Evolutionary conservation across 306 rosid species (phyloP), one percentile per base, ranked within the genome.

Genomic region (Prinsepia uniflora): DNA sequence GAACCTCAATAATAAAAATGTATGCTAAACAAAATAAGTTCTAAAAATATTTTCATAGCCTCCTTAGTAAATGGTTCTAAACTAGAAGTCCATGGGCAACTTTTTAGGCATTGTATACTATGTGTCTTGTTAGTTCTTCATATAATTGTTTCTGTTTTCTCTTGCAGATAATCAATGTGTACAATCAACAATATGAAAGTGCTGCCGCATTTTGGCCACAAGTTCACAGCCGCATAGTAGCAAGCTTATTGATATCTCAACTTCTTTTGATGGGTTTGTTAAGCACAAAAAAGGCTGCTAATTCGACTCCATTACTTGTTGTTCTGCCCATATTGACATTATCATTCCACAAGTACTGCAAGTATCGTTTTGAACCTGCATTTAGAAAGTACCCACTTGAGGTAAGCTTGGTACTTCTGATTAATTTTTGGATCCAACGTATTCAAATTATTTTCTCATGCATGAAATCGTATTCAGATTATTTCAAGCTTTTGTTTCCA

Each of bases 191-290:
- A 63, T 94, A 94, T 65, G 99, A 94, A 80, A 94, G 99, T 73
- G 96, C 84, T 65, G 99, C 95, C 43, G 97, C 99, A 54, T 94
- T 94, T 71, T 94, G 97, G 99, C 99, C 99, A 0, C 99, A 83
- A 48, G 92, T 94, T 74, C 97, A 94, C 53, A 83, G 90, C 88
- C 97, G 97, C 78, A 94, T 94, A 42, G 78, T 94, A 36, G 99
- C 96, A 18, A 94, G 97, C 83, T 82, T 94, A 78, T 77, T 94
- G 79, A 86, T 94, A 84, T 91, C 97, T 54, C 99, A 94, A 79
- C 63, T 94, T 70, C 99, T 94, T 68, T 71, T 94, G 63, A 34
- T 94, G 87, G 99, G 99, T 72, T 81, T 94, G 72, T 96, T 94
- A 60, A 87, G 99, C 86, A 91, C 99, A 15, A 94, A 94, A 85